Evolutionary conservation across 257 asterid genomes (phyloP), one percentile per base, ranked within the genome.

Genomic region (Solanum gracilifrons): DNA sequence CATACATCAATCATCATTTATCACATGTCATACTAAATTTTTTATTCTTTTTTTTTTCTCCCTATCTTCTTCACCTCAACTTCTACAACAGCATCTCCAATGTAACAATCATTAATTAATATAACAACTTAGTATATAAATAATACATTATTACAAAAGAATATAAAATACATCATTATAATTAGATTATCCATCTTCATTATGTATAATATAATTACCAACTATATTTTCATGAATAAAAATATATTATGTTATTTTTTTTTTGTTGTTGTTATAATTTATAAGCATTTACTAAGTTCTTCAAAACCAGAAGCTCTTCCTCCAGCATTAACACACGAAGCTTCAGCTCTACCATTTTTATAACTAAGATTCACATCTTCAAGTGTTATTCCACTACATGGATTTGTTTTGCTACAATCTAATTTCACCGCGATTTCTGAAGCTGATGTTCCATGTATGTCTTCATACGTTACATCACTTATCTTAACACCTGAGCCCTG

Each of bases 361-460:
- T 84, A 84, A 41, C 51, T 84, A 5, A 88, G 80, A 37, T 83
- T 72, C 31, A 84, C 87, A 32, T 60, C 71, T 62, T 84, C 72
- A 51, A 88, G 73, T 71, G 48, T 25, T 55, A 88, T 72, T 32
- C 82, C 90, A 3, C 7, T 46, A 16, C 90, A 88, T 25, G 90
- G 86, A 27, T 76, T 60, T 5, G 27, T 15, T 31, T 10, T 58
- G 35, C 90, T 88, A 15, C 90, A 88, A 15, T 73, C 25, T 5
- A 88, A 72, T n/a, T 58, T 85, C 32, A 88, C 60, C 1, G 85
- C 90, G 1, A 84, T 29, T 60, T 83, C 37, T 11, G 85, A 74
- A 4, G 90, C 87, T 0, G 90, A 84, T 64, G 90, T 71, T 15
- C 90, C 90, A 32, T 60, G 85, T n/a, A 88, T 88, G 82, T 84